phyloP scores from a whole-genome alignment of 2,329 filamentous ascomycete genomes.

The Aspergillus spinulosporus region DNA sequence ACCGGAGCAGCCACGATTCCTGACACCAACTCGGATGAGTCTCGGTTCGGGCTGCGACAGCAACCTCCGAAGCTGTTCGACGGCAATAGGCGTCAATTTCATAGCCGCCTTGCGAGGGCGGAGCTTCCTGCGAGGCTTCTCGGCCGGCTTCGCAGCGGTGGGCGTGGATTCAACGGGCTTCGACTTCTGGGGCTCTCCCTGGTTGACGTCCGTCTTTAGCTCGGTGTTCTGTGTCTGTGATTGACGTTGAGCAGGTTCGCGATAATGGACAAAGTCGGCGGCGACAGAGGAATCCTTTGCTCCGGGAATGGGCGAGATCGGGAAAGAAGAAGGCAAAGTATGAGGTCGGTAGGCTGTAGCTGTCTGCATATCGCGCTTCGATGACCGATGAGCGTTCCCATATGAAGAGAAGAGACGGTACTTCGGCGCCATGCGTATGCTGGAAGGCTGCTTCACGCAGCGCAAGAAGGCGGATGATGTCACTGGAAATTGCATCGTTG shows the following conservation, averaged over 20 bases:
- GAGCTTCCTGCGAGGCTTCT: constrained; percentile 66
- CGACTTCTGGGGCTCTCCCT: constrained; percentile 67
- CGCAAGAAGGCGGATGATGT: constrained; percentile 50
- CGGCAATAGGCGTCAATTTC: constrained; percentile 75
- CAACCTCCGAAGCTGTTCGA: constrained; percentile 73
- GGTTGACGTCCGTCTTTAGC: constrained; percentile 53
- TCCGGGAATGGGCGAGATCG: constrained; percentile 59
- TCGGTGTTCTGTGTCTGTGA: constrained; percentile 32
- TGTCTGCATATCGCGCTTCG: constrained; percentile 64
- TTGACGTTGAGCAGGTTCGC: constrained; percentile 48
- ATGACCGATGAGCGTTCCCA: constrained; percentile 47
- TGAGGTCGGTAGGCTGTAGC: constrained; percentile 65
- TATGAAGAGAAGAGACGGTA: constrained; percentile 52
- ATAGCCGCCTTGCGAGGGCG: constrained; percentile 88
- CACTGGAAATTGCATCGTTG: constrained; percentile 40
- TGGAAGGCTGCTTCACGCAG: constrained; percentile 39
- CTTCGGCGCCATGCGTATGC: constrained; percentile 42
- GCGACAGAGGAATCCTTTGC: constrained; percentile 63
- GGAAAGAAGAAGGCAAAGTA: constrained; percentile 56
- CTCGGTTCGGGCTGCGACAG: constrained; percentile 86
- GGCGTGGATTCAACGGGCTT: constrained; percentile 49
- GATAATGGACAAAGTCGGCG: constrained; percentile 49
- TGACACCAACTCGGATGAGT: constrained; percentile 90
- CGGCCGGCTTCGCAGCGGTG: constrained; percentile 40
- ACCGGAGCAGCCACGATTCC: constrained; percentile 90